Evolutionary conservation across 495 filamentous ascomycete genomes (phyloP), one percentile per base, ranked within the genome.

Genomic region (Cudoniella acicularis): DNA sequence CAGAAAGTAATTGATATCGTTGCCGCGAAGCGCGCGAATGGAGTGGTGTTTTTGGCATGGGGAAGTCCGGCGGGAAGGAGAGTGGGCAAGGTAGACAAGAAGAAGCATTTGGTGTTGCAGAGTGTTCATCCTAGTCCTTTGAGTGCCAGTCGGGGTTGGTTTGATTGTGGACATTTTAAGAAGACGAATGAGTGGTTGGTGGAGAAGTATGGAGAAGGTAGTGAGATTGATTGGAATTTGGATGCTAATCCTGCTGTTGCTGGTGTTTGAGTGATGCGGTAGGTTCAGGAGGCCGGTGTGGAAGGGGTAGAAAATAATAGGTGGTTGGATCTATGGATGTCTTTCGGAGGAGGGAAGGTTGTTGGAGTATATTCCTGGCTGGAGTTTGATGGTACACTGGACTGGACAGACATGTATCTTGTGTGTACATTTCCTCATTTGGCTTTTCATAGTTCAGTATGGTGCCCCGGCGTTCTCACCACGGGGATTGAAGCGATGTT

Each of bases 41-140:
- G 94, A 0, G 93, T 98, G 1, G 94, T 97, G 13, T 98, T 98
- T 69, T 72, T 98, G 63, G 93, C 91, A 0, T 98, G 94, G 94
- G 94, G 94, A 2, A 83, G 70, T 1, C 88, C 89, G 8, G 94
- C 94, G 0, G 85, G 81, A 26, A 86, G 87, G 73, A 75, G 93
- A 52, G 86, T 93, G 6, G 66, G 75, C 3, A 85, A 82, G 59
- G 74, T 98, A 41, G 87, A 93, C 64, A 71, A 66, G 49, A 72
- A 80, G 64, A 85, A 80, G 63, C 92, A 98, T 74, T 78, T 82
- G 23, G 87, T 98, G 48, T 73, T 98, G 60, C 83, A 87, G 75
- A 87, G 84, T 62, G 90, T 89, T 53, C 94, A 98, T 77, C 94
- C 94, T 1, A 96, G 91, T 73, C 94, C 94, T 46, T 69, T 96